phyloP scores from a whole-genome alignment of 129 eudicot genomes.

The Saposhnikovia divaricata region DNA sequence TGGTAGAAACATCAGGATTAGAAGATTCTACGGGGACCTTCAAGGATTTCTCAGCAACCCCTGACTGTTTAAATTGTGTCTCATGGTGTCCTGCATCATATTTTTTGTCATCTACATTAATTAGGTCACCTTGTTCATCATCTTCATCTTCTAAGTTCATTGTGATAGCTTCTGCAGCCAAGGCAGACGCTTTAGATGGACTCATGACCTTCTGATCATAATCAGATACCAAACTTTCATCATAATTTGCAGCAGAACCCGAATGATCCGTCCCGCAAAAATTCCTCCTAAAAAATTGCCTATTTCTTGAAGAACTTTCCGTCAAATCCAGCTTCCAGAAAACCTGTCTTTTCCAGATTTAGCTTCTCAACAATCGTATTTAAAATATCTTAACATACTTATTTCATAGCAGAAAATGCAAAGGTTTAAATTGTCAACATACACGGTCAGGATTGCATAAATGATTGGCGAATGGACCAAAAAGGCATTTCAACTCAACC shows the following conservation, averaged over 20 bases:
- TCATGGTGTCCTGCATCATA: slow-evolving; percentile 32
- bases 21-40: slow-evolving; percentile 34
- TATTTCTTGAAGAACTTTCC: slow-evolving; percentile 85
- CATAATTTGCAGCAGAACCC: slow-evolving; percentile 57
- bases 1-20: slow-evolving; percentile 25
- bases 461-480: slow-evolving; percentile 66
- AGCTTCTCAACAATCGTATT: neutral
- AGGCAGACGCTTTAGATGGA: slow-evolving; percentile 49
- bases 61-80: slow-evolving; percentile 36
- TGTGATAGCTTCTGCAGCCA: slow-evolving; percentile 72
- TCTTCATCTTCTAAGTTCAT: slow-evolving; percentile 43
- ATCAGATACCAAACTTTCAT: slow-evolving; percentile 39
- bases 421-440: slow-evolving; percentile 17
- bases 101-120: slow-evolving; percentile 27
- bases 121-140: slow-evolving; percentile 44
- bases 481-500: slow-evolving; percentile 79
- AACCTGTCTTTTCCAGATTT: slow-evolving; percentile 35
- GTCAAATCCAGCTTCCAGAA: slow-evolving; percentile 82
- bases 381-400: neutral
- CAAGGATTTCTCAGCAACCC: slow-evolving; percentile 39
- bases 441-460: slow-evolving; percentile 68
- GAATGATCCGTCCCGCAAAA: slow-evolving; percentile 67
- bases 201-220: slow-evolving; percentile 27
- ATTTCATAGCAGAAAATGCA: neutral
- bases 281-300: slow-evolving; percentile 67